phyloP scores from a whole-genome alignment of 768 basidiomycete genomes.

The Fomitopsis pulvina region DNA sequence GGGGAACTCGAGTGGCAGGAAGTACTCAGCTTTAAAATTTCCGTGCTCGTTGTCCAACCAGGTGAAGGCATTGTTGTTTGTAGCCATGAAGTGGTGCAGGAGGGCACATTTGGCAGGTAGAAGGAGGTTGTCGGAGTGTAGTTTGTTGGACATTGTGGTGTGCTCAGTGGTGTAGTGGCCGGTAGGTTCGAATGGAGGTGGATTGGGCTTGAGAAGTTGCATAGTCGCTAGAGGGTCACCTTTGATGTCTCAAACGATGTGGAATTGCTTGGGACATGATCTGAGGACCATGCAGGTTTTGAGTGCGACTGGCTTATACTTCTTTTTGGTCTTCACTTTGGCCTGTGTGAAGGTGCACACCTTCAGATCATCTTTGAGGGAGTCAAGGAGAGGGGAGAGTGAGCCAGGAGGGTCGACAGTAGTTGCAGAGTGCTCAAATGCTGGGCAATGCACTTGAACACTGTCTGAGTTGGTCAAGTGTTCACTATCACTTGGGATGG shows the following conservation, averaged over 20 bases:
- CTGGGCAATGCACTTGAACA: background rate
- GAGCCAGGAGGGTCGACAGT: background rate
- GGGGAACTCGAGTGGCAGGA: conserved; percentile 27
- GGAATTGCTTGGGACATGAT: conserved; percentile 13
- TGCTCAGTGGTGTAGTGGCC: background rate
- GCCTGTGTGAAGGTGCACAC: background rate
- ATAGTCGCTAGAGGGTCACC: conserved; percentile 12
- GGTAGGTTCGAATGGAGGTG: conserved; percentile 6
- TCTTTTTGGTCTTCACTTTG: conserved; percentile 5
- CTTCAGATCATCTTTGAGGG: background rate
- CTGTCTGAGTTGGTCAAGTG: no score
- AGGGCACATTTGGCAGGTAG: conserved; percentile 26
- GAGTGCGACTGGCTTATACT: conserved; percentile 19
- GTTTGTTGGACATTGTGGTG: background rate
- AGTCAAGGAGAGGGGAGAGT: background rate
- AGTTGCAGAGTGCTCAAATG: background rate
- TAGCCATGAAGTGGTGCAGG: conserved; percentile 26
- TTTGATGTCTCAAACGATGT: conserved; percentile 10
- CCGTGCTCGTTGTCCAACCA: conserved; percentile 29
- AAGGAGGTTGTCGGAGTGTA: conserved; percentile 22
- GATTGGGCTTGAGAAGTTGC: conserved; percentile 5
- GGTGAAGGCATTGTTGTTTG: conserved; percentile 25
- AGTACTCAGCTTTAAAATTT: conserved; percentile 22
- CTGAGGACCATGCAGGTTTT: conserved; percentile 15
- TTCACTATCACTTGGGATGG: no score